These are phyloP conservation scores for Solanum boliviense DNA, from an alignment of 257 asterid species.

Conservation along the genomic window DNA sequence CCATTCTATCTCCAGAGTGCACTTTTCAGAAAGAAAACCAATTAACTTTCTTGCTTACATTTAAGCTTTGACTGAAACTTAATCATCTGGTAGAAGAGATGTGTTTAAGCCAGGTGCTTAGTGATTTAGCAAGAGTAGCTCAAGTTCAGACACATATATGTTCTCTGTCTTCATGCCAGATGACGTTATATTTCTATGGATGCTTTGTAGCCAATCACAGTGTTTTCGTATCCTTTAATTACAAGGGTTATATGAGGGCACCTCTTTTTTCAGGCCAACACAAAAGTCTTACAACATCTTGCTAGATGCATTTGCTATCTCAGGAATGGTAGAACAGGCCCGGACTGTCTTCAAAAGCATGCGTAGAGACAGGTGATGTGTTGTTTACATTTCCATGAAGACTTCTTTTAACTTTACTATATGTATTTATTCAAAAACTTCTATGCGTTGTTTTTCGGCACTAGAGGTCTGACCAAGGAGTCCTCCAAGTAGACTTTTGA, in stretches of 20 bases:
- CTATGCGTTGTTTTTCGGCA: background rate
- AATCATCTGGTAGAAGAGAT: background rate
- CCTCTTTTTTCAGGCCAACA: conserved; percentile 59
- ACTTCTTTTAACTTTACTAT: background rate
- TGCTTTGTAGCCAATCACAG: background rate
- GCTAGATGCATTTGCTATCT: conserved; percentile 97
- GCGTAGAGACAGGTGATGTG: conserved; percentile 78
- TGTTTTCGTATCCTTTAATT: background rate
- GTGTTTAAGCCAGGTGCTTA: background rate
- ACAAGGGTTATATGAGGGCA: background rate
- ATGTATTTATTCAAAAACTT: background rate
- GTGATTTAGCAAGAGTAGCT: background rate
- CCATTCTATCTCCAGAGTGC: background rate
- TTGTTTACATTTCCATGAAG: background rate
- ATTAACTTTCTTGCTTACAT: background rate
- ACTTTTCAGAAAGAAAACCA: background rate
- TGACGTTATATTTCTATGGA: background rate
- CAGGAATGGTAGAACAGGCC: conserved; percentile 98
- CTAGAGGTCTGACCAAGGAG: background rate
- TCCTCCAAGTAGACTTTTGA: background rate
- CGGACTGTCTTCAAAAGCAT: conserved; percentile 85
- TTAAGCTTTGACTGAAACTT: background rate
- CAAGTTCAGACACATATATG: background rate
- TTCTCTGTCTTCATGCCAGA: background rate
- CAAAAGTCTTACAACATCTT: conserved; percentile 86